Conservation (phyloP, 2,329 filamentous ascomycete species). For the Leptodontidium sp. region DNA sequence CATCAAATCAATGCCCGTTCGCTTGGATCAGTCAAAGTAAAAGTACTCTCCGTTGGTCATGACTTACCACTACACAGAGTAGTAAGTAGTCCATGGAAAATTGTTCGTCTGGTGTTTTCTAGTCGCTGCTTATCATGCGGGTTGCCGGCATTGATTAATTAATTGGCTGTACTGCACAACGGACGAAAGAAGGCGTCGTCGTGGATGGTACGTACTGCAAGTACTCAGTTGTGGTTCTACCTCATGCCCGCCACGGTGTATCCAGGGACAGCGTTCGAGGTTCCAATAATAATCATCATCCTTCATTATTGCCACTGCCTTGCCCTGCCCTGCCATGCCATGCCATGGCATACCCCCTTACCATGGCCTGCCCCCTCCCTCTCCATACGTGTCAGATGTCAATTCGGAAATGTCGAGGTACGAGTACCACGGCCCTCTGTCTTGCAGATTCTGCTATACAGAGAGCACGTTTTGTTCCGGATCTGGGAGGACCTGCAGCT, state of each 20-base stretch:
- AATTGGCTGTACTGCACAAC: neutral
- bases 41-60: neutral
- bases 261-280: slow-evolving; percentile 1
- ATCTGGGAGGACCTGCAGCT: slow-evolving; percentile 25
- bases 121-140: slow-evolving; percentile 2
- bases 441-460: slow-evolving; percentile 10
- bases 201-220: neutral
- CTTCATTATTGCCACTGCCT: slow-evolving; percentile 6
- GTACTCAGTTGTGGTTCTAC: neutral
- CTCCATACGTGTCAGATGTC: slow-evolving; percentile 37
- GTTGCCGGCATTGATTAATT: slow-evolving; percentile 2
- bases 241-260: slow-evolving; percentile 3
- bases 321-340: slow-evolving; percentile 14
- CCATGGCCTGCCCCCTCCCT: slow-evolving; percentile 7
- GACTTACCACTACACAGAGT: too few relatives aligned
- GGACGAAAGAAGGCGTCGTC: neutral
- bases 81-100: neutral
- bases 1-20: slow-evolving; percentile 6
- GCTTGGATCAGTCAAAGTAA: slow-evolving; percentile 1
- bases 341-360: neutral
- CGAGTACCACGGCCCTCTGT: slow-evolving; percentile 9
- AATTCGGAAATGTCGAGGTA: slow-evolving; percentile 33
- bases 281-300: neutral
- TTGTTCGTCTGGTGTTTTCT: slow-evolving; percentile 14
- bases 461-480: slow-evolving; percentile 23